Evolutionary conservation across 2,329 filamentous ascomycete species (phyloP), one percentile per base, ranked within the genome.

Genomic region (Aspergillus sp.): DNA sequence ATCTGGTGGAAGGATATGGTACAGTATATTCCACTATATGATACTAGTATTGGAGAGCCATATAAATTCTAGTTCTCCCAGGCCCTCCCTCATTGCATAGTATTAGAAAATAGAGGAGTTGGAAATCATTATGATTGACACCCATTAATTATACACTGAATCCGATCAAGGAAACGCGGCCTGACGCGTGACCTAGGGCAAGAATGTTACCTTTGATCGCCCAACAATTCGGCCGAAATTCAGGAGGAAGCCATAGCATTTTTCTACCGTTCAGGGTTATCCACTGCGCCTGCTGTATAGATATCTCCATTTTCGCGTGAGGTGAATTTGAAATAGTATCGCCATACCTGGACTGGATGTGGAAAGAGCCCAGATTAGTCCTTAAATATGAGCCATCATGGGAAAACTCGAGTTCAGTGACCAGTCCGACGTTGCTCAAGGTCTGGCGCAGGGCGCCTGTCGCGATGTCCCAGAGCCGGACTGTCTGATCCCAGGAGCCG

Each of bases 401-500:
- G 10, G 24, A 16, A 36, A 39, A 33, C 28, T 36, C 15, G 5
- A 39, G 22, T 3, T 26, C 11, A 1, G 26, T 36, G 26, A 31
- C 33, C 6, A 20, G 3, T 4, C 31, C 37, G 6, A 36, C 15
- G n/a, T 40, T 26, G 3, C 33, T 35, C 14, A 31, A 26, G 16
- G 14, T 26, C 8, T 36, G 27, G n/a, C 34, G 2, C 8, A 37
- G 13, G 4, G 11, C 13, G n/a, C 47, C 46, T 4, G 42, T 42
- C 1, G 16, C 15, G 1, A 33, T 10, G 16, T 45, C 33, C 44
- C 44, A 47, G 24, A 44, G 36, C 29, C 33, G 31, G n/a, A 44
- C 26, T 4, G 29, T 42, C 13, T 28, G 22, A 36, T 37, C 40
- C 13, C 13, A 2, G 12, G 38, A 45, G 16, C 29, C 35, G 12